Evolutionary conservation across 768 basidiomycete species (phyloP).

Genomic region (Russula sp.): DNA sequence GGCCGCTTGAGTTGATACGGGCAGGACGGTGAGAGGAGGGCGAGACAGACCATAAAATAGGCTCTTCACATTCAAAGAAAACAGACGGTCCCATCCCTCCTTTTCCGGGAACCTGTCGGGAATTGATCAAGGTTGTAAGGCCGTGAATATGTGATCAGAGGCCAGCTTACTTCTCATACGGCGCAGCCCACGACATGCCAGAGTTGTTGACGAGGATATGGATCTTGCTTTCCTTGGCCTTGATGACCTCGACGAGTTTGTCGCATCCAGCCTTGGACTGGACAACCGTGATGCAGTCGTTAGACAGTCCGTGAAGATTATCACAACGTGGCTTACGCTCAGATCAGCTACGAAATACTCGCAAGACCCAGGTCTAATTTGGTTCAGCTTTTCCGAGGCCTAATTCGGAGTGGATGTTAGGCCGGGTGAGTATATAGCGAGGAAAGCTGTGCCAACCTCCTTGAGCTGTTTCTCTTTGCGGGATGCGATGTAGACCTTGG

Average conservation of each 20-base stretch:
- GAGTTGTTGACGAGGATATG: slow-evolving; percentile 84
- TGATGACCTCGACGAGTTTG: slow-evolving; percentile 57
- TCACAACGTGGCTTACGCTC: slow-evolving; percentile 39
- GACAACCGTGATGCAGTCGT: background rate
- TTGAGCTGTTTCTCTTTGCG: slow-evolving; percentile 74
- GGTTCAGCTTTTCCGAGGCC: slow-evolving; percentile 48
- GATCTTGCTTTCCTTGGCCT: slow-evolving; percentile 60
- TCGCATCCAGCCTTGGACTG: slow-evolving; percentile 78
- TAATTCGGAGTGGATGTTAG: slow-evolving; percentile 33
- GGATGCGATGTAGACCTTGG: slow-evolving; percentile 84
- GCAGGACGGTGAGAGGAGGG: background rate
- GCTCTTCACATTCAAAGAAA: slow-evolving; percentile 80
- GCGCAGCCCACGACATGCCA: slow-evolving; percentile 72
- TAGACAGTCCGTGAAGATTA: background rate
- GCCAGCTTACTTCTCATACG: slow-evolving; percentile 40
- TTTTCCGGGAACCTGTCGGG: slow-evolving; percentile 56
- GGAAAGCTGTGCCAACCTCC: slow-evolving; percentile 38
- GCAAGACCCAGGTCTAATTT: slow-evolving; percentile 50
- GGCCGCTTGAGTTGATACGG: background rate
- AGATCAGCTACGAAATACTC: slow-evolving; percentile 73
- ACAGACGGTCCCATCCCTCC: slow-evolving; percentile 79
- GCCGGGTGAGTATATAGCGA: background rate
- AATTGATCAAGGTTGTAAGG: background rate
- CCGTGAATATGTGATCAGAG: no score
- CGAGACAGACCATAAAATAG: slow-evolving; percentile 62